Evolutionary conservation across 768 basidiomycete genomes (phyloP).

Genomic region (Pleurotus sapidus): DNA sequence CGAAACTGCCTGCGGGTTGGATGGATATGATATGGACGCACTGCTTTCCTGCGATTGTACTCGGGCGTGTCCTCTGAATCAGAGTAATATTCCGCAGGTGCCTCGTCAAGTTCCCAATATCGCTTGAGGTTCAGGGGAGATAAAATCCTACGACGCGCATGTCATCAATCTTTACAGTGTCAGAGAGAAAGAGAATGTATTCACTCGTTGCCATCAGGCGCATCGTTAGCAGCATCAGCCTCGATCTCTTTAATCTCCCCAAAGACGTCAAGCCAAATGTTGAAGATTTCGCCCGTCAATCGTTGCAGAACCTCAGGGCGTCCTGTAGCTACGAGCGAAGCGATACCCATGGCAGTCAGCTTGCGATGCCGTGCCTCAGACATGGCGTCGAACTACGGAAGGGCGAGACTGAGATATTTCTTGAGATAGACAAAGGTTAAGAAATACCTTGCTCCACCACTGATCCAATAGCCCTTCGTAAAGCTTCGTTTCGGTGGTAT

Average conservation of each 20-base stretch:
- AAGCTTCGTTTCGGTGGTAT: constrained; percentile 48
- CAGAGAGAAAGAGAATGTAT: constrained; percentile 2
- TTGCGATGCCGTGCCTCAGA: constrained; percentile 84
- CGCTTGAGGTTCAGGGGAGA: constrained; percentile 45
- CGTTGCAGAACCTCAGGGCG: constrained; percentile 69
- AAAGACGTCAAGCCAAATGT: constrained; percentile 87
- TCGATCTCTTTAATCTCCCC: constrained; percentile 80
- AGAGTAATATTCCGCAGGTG: constrained; percentile 57
- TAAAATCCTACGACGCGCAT: neutral
- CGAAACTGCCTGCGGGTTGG: constrained; percentile 6
- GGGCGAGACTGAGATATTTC: neutral
- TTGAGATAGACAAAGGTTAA: constrained; percentile 5
- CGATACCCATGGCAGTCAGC: constrained; percentile 79
- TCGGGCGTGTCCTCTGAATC: constrained; percentile 72
- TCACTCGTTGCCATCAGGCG: constrained; percentile 34
- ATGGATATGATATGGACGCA: constrained; percentile 28
- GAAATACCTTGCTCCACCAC: constrained; percentile 78
- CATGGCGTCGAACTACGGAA: constrained; percentile 81
- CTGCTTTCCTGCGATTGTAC: constrained; percentile 70
- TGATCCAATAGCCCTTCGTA: constrained; percentile 72
- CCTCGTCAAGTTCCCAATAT: constrained; percentile 69
- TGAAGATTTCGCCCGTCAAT: constrained; percentile 74
- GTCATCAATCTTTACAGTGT: neutral
- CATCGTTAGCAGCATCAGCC: constrained; percentile 21
- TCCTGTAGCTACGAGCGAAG: constrained; percentile 72